These are phyloP conservation scores for Talaromyces thailandensis DNA, from an alignment of 495 filamentous ascomycete species.

Conservation along the genomic window DNA sequence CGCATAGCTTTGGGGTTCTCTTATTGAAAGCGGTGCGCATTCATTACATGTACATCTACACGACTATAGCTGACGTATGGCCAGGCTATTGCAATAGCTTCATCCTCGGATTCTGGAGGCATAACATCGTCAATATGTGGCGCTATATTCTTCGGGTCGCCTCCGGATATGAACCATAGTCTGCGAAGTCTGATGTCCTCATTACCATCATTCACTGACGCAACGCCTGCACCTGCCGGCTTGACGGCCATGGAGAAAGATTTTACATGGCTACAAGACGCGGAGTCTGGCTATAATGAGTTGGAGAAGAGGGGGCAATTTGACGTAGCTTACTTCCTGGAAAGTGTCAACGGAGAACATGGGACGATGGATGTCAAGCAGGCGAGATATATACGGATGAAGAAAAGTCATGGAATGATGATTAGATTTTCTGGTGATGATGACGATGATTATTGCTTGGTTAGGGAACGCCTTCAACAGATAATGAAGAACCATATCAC, in stretches of 20 bases:
- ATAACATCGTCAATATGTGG: background rate
- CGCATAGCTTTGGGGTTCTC: constrained; percentile 4
- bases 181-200: background rate
- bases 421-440: background rate
- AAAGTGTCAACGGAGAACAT: background rate
- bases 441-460: constrained; percentile 1
- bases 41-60: background rate
- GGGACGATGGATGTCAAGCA: background rate
- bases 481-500: background rate
- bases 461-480: background rate
- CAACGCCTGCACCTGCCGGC: background rate
- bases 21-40: constrained; percentile 3
- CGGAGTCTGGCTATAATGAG: background rate
- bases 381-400: background rate
- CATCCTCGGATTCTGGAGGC: background rate
- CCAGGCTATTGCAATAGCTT: constrained; percentile 1
- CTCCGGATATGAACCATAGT: background rate
- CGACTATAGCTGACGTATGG: background rate
- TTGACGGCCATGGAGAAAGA: background rate
- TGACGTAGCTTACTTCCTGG: constrained; percentile 1
- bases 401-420: constrained; percentile 5
- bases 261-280: background rate
- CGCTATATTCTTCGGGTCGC: background rate
- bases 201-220: background rate
- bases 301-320: background rate